A percentile compares a stretch with the other conserved stretches of the same genome.
Evolutionary conservation across 768 basidiomycete species (phyloP).

Genomic region (Leucocoprinus leucothites): DNA sequence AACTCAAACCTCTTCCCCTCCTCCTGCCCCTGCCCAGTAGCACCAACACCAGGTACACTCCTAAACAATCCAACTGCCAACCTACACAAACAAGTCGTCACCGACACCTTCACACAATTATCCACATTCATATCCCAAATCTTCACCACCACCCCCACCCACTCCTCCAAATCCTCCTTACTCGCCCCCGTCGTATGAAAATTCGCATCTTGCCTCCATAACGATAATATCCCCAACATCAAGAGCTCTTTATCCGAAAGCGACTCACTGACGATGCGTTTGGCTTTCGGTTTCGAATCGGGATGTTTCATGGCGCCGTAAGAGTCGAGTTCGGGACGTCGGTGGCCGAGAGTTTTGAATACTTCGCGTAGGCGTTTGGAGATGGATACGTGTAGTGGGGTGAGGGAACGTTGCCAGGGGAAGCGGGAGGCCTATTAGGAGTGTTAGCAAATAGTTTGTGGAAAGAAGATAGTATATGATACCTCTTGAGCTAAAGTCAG

Average conservation of each 20-base stretch:
- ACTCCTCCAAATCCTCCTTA: conserved; percentile 38
- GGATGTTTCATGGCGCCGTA: conserved; percentile 52
- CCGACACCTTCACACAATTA: conserved; percentile 60
- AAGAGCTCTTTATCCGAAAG: conserved; percentile 69
- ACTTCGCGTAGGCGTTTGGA: conserved; percentile 51
- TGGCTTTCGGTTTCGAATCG: conserved; percentile 57
- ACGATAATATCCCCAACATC: conserved; percentile 60
- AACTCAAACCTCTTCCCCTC: conserved; percentile 28
- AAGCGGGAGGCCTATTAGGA: conserved; percentile 44
- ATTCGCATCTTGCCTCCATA: conserved; percentile 58
- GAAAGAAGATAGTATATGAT: conserved; percentile 14
- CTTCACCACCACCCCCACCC: conserved; percentile 44
- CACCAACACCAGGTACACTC: conserved; percentile 30
- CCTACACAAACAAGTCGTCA: conserved; percentile 46
- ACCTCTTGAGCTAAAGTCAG: conserved; percentile 69
- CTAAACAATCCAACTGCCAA: conserved; percentile 42
- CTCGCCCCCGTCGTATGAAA: conserved; percentile 52
- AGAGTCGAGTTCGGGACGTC: conserved; percentile 60
- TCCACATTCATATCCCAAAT: conserved; percentile 66
- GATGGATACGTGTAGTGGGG: conserved; percentile 42
- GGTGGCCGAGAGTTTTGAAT: conserved; percentile 39
- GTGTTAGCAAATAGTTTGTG: background rate
- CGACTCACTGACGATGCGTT: conserved; percentile 51
- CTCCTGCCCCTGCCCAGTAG: no score
- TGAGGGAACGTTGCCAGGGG: conserved; percentile 53